phyloP scores from a whole-genome alignment of 306 rosid genomes.

The Acacia melanoxylon region DNA sequence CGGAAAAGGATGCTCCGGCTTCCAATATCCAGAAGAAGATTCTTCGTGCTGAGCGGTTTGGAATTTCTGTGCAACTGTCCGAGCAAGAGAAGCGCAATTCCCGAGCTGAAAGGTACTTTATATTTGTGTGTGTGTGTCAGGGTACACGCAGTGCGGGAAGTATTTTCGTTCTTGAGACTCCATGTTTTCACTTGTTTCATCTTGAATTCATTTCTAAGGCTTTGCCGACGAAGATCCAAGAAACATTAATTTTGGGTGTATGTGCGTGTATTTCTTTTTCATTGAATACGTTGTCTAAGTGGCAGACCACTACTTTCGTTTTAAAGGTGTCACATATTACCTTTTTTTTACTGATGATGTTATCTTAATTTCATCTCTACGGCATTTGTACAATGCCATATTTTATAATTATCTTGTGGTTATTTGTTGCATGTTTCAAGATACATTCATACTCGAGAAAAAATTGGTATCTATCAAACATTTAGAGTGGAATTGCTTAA shows the following conservation, averaged over 20 bases:
- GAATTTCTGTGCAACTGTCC: conserved; percentile 58
- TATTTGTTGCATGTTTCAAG: neutral
- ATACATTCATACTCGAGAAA: neutral
- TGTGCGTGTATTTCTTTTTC: neutral
- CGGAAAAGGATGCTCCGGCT: conserved; percentile 13
- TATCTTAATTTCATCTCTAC: neutral
- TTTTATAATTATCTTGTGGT: neutral
- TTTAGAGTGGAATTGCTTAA: neutral
- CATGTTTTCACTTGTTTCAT: neutral
- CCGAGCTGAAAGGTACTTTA: conserved; percentile 69
- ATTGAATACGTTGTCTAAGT: neutral
- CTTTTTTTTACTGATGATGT: neutral
- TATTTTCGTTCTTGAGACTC: neutral
- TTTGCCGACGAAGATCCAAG: neutral
- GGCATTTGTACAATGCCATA: neutral
- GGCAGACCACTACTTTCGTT: neutral
- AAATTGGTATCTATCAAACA: neutral
- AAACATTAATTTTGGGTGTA: neutral
- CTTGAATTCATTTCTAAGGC: neutral
- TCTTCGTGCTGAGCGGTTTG: conserved; percentile 74
- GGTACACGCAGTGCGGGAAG: neutral
- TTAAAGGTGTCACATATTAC: neutral
- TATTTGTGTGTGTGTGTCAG: neutral
- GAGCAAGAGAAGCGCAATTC: conserved; percentile 75
- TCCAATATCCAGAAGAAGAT: conserved; percentile 59